Evolutionary conservation across 441 rosid species (phyloP), one percentile per base, ranked within the genome.

Genomic region (Croton setiger): DNA sequence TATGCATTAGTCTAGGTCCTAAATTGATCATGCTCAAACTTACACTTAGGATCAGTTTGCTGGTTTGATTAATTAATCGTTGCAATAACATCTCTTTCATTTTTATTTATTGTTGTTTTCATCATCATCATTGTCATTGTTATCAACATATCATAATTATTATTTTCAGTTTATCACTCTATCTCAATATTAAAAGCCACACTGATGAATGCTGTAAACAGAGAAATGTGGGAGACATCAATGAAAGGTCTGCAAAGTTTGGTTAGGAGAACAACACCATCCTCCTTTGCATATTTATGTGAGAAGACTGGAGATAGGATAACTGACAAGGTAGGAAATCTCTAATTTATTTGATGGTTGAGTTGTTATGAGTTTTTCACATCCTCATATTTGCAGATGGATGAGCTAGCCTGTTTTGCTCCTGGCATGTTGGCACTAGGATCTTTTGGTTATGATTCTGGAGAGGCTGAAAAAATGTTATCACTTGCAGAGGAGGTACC

Each of bases 351-450:
- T 45, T 68, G 63, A 47, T 58, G 18, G 45, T 44, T 36, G 8
- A 47, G 57, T 47, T 59, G 14, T 48, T 59, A 27, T 23, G 27
- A 10, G 70, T 37, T 13, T 39, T 53, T 37, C 1, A 60, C 72
- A 52, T 63, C 71, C 63, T 48, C 60, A 57, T 77, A 15, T 11
- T 31, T 75, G 79, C 83, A 96, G 99, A 96, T 96, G 99, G 99
- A 96, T 83, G 99, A 96, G 75, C 79, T 96, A 67, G 99, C 99
- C 35, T 96, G 99, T 85, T 96, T 96, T 86, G 97, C 93, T 79
- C 99, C 99, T 7, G 99, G 99, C 78, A 96, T 96, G 98, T 72
- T 96, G 84, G 99, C 98, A 70, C 82, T 96, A 81, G 99, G 99
- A 76, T 86, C 99, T 37, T 80, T 74, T 73, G 98, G 94, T 59